Percentiles rank a stretch among this genome's conserved stretches.
Conservation (phyloP, 2,329 filamentous ascomycete species). For the Colletotrichum horii region DNA sequence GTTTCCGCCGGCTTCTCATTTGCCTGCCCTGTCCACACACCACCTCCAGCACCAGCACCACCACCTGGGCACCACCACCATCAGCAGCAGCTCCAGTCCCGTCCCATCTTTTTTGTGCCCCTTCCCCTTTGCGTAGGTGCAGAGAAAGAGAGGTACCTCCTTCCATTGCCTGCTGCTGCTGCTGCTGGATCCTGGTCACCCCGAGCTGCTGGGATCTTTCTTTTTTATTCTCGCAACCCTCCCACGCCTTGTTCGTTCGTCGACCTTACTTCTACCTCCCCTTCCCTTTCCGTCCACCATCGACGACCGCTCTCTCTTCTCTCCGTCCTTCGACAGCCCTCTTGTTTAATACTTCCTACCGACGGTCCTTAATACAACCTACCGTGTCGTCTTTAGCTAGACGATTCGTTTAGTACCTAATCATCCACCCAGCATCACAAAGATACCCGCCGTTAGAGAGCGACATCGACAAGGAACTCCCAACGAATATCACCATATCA, state of each 20-base stretch:
- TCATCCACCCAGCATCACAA: background rate
- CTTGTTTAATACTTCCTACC: background rate
- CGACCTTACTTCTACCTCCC: slow-evolving; percentile 1
- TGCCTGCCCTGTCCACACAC: background rate
- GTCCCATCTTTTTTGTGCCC: background rate
- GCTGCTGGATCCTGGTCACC: background rate
- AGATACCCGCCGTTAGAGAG: background rate
- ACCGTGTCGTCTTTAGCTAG: background rate
- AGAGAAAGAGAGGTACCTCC: background rate
- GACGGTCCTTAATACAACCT: slow-evolving; percentile 1
- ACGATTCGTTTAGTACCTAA: slow-evolving; percentile 1
- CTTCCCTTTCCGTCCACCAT: background rate
- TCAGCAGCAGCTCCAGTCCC: background rate
- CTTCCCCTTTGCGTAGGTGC: background rate
- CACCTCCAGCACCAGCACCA: background rate
- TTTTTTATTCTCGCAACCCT: slow-evolving; percentile 2
- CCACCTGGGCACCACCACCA: background rate
- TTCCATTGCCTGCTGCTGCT: background rate
- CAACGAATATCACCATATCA: background rate
- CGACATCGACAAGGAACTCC: background rate
- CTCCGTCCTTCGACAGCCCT: background rate
- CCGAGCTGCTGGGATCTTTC: slow-evolving; percentile 11
- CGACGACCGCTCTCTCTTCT: background rate
- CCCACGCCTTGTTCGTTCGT: background rate
- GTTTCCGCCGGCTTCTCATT: background rate